A percentile compares a stretch with the other conserved stretches of the same genome.
These are phyloP conservation scores for Lichtheimia ramosa DNA, from an alignment of 371 early-diverging fungal species.

Conservation along the genomic window DNA sequence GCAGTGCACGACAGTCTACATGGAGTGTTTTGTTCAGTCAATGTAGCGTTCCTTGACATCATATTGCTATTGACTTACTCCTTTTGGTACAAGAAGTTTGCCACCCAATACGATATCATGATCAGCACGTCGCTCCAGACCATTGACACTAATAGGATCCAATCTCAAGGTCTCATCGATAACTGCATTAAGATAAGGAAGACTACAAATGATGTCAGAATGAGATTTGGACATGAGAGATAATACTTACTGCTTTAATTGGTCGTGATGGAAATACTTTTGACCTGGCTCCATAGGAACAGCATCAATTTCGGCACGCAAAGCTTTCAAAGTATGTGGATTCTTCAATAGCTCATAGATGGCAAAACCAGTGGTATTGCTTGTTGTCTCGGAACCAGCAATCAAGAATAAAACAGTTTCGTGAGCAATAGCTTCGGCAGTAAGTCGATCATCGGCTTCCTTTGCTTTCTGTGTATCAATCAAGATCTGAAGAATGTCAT, in stretches of 20 bases:
- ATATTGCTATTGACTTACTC: conserved; percentile 13
- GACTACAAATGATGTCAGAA: neutral
- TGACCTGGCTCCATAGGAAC: conserved; percentile 7
- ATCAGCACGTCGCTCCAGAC: conserved; percentile 16
- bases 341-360: conserved; percentile 29
- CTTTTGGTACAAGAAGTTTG: conserved; percentile 17
- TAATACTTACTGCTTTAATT: conserved; percentile 17
- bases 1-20: neutral
- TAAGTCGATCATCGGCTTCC: conserved; percentile 26
- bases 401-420: conserved; percentile 38
- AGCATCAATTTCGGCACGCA: conserved; percentile 32
- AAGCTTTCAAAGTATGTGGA: conserved; percentile 22
- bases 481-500: conserved; percentile 42
- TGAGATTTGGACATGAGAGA: too few species aligned
- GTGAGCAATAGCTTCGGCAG: conserved; percentile 26
- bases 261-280: conserved; percentile 26
- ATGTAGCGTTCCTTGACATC: neutral
- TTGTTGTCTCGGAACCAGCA: conserved; percentile 44
- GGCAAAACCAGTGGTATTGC: conserved; percentile 36
- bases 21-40: too few species aligned
- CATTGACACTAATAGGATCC: conserved; percentile 20
- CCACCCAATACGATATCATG: conserved; percentile 18
- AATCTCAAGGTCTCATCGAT: conserved; percentile 39
- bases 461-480: conserved; percentile 27
- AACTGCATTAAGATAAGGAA: conserved; percentile 40